Evolutionary conservation across 371 early-diverging fungal genomes (phyloP).

Genomic region (Mucor piriformis): DNA sequence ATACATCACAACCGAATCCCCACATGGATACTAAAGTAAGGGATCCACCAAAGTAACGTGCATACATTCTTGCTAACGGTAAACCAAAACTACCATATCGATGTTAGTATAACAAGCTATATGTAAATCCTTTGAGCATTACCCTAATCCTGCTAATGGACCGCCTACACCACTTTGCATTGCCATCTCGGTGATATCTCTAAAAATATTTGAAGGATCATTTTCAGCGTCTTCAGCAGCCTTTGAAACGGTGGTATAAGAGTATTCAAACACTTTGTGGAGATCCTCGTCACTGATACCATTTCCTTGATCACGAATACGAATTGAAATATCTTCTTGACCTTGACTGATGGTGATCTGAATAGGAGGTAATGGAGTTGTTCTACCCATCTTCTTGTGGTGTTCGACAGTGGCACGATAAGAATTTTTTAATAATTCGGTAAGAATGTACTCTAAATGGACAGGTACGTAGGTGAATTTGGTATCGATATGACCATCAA

Average conservation of each 20-base stretch:
- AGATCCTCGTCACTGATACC: slow-evolving; percentile 83
- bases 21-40: slow-evolving; percentile 83
- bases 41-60: slow-evolving; percentile 94
- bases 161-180: slow-evolving; percentile 89
- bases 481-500: slow-evolving; percentile 81
- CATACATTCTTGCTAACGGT: slow-evolving; percentile 91
- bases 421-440: slow-evolving; percentile 92
- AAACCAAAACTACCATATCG: slow-evolving; percentile 63
- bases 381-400: slow-evolving; percentile 48
- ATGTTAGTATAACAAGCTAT: neutral
- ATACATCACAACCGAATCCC: slow-evolving; percentile 94
- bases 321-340: slow-evolving; percentile 78
- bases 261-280: slow-evolving; percentile 88
- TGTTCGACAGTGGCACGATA: slow-evolving; percentile 91
- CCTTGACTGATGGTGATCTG: slow-evolving; percentile 85
- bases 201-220: slow-evolving; percentile 56
- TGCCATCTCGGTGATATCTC: slow-evolving; percentile 63
- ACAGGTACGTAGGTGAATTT: slow-evolving; percentile 90
- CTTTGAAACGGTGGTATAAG: slow-evolving; percentile 86
- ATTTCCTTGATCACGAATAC: slow-evolving; percentile 94
- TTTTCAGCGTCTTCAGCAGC: slow-evolving; percentile 48
- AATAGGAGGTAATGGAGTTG: slow-evolving; percentile 65
- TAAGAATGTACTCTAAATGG: slow-evolving; percentile 94
- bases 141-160: slow-evolving; percentile 73
- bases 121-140: neutral